These are phyloP conservation scores for Cordyceps fumosorosea DNA, from an alignment of 2,329 filamentous ascomycete genomes.

Conservation along the genomic window DNA sequence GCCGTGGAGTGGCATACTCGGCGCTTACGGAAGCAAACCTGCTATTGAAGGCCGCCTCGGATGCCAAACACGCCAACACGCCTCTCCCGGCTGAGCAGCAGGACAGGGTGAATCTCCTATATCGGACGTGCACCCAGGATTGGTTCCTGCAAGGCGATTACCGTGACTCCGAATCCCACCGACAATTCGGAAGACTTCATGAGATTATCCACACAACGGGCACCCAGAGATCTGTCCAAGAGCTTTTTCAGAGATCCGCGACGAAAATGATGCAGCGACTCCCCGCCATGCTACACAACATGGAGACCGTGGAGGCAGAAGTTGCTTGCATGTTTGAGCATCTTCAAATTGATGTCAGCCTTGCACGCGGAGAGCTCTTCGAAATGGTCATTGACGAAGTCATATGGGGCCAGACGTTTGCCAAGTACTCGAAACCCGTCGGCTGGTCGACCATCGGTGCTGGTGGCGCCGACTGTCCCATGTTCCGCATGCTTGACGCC, in stretches of 20 bases:
- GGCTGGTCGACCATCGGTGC: not conserved
- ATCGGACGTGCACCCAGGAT: not conserved
- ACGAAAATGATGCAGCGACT: not conserved
- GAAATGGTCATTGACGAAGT: slow-evolving; percentile 1
- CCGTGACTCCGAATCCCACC: not conserved
- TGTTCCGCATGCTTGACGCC: slow-evolving; percentile 3
- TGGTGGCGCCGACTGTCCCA: slow-evolving; percentile 5
- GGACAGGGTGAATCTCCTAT: not conserved
- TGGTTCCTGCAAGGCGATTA: slow-evolving; percentile 2
- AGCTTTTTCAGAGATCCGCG: not conserved
- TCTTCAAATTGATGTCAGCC: not conserved
- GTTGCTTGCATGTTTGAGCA: not conserved
- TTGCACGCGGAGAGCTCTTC: not conserved
- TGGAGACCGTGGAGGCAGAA: not conserved
- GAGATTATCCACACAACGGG: not conserved
- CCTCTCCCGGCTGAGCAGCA: not conserved
- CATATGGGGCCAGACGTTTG: slow-evolving; percentile 2
- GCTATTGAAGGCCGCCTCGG: not conserved
- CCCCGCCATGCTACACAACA: not conserved
- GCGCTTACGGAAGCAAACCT: not conserved
- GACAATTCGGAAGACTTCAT: not conserved
- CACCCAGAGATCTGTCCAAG: slow-evolving; percentile 1
- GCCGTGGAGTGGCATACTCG: not conserved
- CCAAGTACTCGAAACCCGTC: slow-evolving; percentile 1
- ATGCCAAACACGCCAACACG: not conserved